Evolutionary conservation across 495 filamentous ascomycete genomes (phyloP).

Genomic region (Neohortaea acidophila): DNA sequence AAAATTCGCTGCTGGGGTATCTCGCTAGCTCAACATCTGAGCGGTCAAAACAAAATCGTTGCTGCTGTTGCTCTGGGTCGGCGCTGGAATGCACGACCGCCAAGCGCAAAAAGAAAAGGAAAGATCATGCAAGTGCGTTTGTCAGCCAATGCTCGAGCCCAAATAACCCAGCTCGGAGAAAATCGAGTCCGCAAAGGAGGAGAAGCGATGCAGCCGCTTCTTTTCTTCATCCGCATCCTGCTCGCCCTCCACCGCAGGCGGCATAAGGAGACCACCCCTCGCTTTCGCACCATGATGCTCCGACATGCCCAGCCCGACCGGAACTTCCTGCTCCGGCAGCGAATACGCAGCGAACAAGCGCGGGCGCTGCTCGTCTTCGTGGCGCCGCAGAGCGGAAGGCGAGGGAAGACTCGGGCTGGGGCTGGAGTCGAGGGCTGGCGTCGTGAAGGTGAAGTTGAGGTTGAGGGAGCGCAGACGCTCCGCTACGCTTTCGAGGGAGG

Average conservation of each 20-base stretch:
- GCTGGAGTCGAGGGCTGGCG: not conserved
- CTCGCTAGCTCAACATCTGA: no score
- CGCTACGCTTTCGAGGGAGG: not conserved
- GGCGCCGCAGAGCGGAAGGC: no score
- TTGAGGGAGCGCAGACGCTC: not conserved
- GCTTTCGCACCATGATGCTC: not conserved
- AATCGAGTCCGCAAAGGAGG: constrained; percentile 7
- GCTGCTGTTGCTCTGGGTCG: no score
- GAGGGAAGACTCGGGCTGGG: not conserved
- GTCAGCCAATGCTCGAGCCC: constrained; percentile 8
- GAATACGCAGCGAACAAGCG: not conserved
- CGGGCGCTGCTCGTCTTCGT: no score
- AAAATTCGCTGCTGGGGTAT: no score
- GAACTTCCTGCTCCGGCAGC: constrained; percentile 1
- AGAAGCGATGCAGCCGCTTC: no score
- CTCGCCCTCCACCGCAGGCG: not conserved
- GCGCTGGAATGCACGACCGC: no score
- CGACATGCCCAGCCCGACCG: constrained; percentile 1
- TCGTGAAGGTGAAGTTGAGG: no score
- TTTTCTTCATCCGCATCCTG: not conserved
- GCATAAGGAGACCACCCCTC: not conserved
- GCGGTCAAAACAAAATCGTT: no score
- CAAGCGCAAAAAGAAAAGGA: not conserved
- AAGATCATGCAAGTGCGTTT: not conserved
- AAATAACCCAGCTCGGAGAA: constrained; percentile 16